These are phyloP conservation scores for Picea glauca DNA, from an alignment of 75 land plant species.

Conservation along the genomic window DNA sequence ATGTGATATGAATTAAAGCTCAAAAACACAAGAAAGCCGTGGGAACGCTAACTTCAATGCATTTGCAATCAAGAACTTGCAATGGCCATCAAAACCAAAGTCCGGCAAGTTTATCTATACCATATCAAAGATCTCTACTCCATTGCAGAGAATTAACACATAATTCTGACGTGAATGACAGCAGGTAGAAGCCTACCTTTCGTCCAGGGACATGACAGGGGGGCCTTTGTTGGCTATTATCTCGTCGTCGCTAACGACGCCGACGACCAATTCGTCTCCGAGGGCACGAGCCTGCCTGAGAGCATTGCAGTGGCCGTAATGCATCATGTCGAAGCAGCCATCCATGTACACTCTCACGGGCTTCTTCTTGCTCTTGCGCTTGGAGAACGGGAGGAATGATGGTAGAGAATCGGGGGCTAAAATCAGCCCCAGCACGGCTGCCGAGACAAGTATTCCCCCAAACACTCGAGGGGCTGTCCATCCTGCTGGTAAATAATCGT, in stretches of 20 bases:
- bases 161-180: too few species aligned
- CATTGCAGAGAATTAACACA: too few species aligned
- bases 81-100: too few species aligned
- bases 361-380: constrained; percentile 54
- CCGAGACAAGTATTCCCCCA: neutral
- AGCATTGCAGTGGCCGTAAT: constrained; percentile 97
- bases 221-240: constrained; percentile 93
- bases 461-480: neutral
- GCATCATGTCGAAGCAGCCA: constrained; percentile 99
- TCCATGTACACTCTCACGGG: constrained; percentile 97
- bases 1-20: too few species aligned
- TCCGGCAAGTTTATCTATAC: too few species aligned
- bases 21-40: too few species aligned
- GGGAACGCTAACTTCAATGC: too few species aligned
- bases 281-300: constrained; percentile 93
- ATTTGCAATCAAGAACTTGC: too few species aligned
- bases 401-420: constrained; percentile 3
- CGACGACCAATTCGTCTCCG: constrained; percentile 91
- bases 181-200: constrained; percentile 42
- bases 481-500: too few species aligned
- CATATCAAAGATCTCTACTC: too few species aligned
- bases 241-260: constrained; percentile 91
- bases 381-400: neutral
- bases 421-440: constrained; percentile 8
- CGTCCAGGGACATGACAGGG: constrained; percentile 84